A percentile compares a stretch with the other conserved stretches of the same genome.
These are phyloP conservation scores for Claviceps sp. DNA, from an alignment of 2,329 filamentous ascomycete species.

Conservation along the genomic window DNA sequence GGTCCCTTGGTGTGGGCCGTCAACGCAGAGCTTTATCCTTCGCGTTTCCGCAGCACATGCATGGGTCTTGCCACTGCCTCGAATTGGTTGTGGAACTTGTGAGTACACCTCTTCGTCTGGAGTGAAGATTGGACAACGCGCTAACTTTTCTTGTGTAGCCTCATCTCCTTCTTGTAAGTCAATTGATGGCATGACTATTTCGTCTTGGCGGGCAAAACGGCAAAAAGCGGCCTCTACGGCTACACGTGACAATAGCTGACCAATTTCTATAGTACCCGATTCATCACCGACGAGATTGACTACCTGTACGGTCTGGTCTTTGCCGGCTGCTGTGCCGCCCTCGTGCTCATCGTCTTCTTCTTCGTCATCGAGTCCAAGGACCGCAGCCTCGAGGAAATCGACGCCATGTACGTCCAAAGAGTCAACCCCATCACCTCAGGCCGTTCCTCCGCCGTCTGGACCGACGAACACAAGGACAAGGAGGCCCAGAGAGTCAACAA, in stretches of 20 bases:
- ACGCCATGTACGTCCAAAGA: constrained; percentile 54
- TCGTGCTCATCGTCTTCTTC: constrained; percentile 56
- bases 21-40: constrained; percentile 50
- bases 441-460: constrained; percentile 11
- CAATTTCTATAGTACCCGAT: constrained; percentile 39
- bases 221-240: too few relatives aligned
- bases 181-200: background rate
- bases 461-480: constrained; percentile 4
- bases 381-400: constrained; percentile 60
- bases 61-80: constrained; percentile 43
- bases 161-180: constrained; percentile 33
- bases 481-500: constrained; percentile 3
- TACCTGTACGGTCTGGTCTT: constrained; percentile 62
- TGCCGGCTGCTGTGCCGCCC: constrained; percentile 50
- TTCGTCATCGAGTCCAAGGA: constrained; percentile 63
- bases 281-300: constrained; percentile 56
- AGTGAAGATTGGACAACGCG: background rate
- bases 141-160: constrained; percentile 9
- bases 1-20: constrained; percentile 56
- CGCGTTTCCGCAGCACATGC: constrained; percentile 38
- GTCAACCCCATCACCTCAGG: constrained; percentile 36
- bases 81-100: constrained; percentile 56
- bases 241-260: constrained; percentile 10
- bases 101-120: constrained; percentile 7
- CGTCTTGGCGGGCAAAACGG: too few relatives aligned